A percentile compares a stretch with the other conserved stretches of the same genome.
Evolutionary conservation across 192 early-diverging fungal species (phyloP).

Genomic region (Coemansia sp.): DNA sequence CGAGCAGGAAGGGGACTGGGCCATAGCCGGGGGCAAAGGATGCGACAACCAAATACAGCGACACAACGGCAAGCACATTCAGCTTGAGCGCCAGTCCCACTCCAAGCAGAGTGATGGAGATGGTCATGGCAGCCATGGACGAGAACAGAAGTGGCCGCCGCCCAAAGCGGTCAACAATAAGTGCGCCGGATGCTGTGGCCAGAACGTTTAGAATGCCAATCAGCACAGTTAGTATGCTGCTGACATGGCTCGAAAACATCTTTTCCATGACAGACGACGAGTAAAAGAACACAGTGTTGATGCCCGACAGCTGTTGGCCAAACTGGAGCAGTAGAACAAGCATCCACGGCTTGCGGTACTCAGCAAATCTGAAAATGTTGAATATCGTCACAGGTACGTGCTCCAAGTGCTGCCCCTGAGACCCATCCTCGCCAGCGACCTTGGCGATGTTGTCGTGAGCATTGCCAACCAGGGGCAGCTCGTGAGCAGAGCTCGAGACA

Average conservation of each 20-base stretch:
- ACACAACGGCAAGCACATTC: conserved; percentile 80
- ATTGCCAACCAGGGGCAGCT: not conserved
- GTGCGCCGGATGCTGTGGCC: conserved; percentile 72
- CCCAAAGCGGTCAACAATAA: conserved; percentile 78
- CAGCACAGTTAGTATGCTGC: conserved; percentile 72
- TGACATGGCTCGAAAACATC: conserved; percentile 64
- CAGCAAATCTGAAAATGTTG: conserved; percentile 46
- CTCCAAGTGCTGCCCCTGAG: conserved; percentile 18
- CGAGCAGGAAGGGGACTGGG: conserved; percentile 52
- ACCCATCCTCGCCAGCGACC: not conserved
- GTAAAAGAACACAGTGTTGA: conserved; percentile 91
- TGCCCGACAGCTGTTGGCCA: conserved; percentile 90
- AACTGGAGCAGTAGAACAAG: conserved; percentile 76
- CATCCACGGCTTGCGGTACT: conserved; percentile 67
- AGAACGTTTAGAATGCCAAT: conserved; percentile 79
- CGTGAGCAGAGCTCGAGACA: not conserved
- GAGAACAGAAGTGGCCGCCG: conserved; percentile 75
- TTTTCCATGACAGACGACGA: conserved; percentile 73
- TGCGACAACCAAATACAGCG: conserved; percentile 51
- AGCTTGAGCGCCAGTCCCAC: conserved; percentile 64
- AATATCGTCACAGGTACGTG: conserved; percentile 32
- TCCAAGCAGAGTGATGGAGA: conserved; percentile 61
- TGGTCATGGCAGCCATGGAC: conserved; percentile 70
- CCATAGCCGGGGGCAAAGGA: conserved; percentile 56
- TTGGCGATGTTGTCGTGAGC: not conserved